These are phyloP conservation scores for Albifimbria verrucaria DNA, from an alignment of 2,329 filamentous ascomycete genomes.

Conservation along the genomic window DNA sequence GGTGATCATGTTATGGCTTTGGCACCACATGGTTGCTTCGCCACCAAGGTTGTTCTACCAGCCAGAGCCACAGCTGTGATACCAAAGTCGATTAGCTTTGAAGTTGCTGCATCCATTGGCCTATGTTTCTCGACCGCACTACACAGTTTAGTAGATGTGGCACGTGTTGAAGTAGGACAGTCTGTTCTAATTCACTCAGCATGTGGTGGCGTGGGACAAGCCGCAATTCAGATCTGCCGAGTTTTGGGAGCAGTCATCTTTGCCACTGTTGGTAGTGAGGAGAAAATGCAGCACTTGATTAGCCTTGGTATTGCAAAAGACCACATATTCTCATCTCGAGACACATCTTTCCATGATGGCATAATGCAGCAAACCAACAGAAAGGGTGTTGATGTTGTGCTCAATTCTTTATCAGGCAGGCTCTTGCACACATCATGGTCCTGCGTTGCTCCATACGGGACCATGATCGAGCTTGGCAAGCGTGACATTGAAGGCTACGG, in stretches of 20 bases:
- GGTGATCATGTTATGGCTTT: too few relatives aligned
- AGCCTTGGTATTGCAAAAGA: slow-evolving; percentile 20
- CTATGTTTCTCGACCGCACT: not conserved
- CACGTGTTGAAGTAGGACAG: not conserved
- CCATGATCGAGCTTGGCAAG: slow-evolving; percentile 16
- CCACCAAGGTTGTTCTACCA: too few relatives aligned
- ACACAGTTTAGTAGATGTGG: slow-evolving; percentile 4
- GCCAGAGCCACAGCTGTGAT: too few relatives aligned
- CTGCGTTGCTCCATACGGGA: slow-evolving; percentile 30
- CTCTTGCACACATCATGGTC: slow-evolving; percentile 24
- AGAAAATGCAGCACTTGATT: slow-evolving; percentile 26
- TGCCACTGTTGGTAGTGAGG: slow-evolving; percentile 23
- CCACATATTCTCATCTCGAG: slow-evolving; percentile 28
- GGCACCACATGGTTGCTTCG: too few relatives aligned
- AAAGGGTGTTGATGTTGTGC: slow-evolving; percentile 29
- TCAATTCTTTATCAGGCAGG: slow-evolving; percentile 28
- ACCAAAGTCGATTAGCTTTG: not conserved
- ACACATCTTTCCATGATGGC: slow-evolving; percentile 21
- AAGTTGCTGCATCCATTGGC: not conserved
- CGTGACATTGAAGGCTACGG: not conserved
- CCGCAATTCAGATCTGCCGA: slow-evolving; percentile 10
- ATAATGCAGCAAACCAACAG: slow-evolving; percentile 19
- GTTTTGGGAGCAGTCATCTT: slow-evolving; percentile 17
- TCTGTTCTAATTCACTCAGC: slow-evolving; percentile 3
- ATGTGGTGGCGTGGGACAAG: slow-evolving; percentile 14